These are phyloP conservation scores for Cairneyella variabilis DNA, from an alignment of 495 filamentous ascomycete genomes.

Conservation along the genomic window DNA sequence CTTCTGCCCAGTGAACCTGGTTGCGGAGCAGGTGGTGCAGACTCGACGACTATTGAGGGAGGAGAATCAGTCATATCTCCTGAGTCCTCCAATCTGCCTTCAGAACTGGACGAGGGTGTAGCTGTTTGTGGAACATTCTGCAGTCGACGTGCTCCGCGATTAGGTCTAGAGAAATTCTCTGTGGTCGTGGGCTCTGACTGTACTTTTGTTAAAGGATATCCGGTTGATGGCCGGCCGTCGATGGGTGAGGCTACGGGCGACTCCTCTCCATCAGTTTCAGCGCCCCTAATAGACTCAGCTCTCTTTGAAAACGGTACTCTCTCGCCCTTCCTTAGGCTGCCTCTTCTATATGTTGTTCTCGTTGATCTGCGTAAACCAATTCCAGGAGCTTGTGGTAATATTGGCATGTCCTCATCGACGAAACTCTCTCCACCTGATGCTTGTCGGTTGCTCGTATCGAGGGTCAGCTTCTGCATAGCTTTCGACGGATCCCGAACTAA, in stretches of 20 bases:
- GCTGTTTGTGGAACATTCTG: conserved; percentile 38
- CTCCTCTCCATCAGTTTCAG: conserved; percentile 58
- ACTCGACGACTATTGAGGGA: background rate
- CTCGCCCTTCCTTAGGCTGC: conserved; percentile 78
- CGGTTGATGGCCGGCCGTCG: conserved; percentile 16
- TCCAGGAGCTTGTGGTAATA: conserved; percentile 65
- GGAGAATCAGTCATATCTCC: background rate
- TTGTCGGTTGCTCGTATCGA: conserved; percentile 37
- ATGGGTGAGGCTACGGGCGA: conserved; percentile 23
- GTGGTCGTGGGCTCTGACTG: conserved; percentile 70
- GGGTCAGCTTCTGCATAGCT: conserved; percentile 61
- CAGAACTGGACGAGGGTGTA: background rate
- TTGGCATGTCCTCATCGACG: conserved; percentile 78
- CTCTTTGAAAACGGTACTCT: conserved; percentile 74
- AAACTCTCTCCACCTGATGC: conserved; percentile 39
- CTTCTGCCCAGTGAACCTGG: conserved; percentile 16
- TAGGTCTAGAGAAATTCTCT: conserved; percentile 51
- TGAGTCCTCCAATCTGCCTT: background rate
- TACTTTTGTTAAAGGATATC: conserved; percentile 35
- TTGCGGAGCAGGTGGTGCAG: conserved; percentile 1
- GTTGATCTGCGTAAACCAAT: conserved; percentile 85
- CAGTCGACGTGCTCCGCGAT: conserved; percentile 38
- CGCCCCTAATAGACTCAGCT: conserved; percentile 46
- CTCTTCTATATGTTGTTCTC: conserved; percentile 83
- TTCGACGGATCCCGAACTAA: conserved; percentile 73